Evolutionary conservation across 108 stramenopile species (phyloP).

Genomic region (Fragilaria radians): DNA sequence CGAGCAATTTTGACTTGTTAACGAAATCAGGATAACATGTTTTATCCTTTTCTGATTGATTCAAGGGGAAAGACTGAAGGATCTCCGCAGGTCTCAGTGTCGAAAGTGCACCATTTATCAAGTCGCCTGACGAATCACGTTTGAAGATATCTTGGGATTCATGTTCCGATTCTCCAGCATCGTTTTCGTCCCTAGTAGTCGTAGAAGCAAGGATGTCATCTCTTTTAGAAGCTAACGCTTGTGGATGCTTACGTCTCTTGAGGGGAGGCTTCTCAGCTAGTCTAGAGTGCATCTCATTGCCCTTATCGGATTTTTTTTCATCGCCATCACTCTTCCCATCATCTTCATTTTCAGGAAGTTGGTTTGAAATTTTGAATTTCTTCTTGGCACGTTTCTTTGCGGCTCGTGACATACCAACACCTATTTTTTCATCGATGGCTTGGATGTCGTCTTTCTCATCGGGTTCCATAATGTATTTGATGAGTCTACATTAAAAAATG

Average conservation of each 20-base stretch:
- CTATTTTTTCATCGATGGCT: too few species aligned
- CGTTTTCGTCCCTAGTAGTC: slow-evolving; percentile 5
- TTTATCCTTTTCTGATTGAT: slow-evolving; percentile 6
- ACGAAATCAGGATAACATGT: neutral
- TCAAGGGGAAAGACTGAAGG: slow-evolving; percentile 7
- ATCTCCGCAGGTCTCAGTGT: slow-evolving; percentile 27
- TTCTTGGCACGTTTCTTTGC: slow-evolving; percentile 81
- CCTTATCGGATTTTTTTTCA: slow-evolving; percentile 9
- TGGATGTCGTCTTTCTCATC: too few species aligned
- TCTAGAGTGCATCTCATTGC: slow-evolving; percentile 14
- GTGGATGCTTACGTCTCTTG: neutral
- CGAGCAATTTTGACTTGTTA: slow-evolving; percentile 4
- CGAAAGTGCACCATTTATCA: slow-evolving; percentile 2
- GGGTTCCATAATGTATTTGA: too few species aligned
- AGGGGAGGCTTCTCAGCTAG: neutral
- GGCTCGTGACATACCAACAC: slow-evolving; percentile 74
- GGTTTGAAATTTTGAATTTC: slow-evolving; percentile 48
- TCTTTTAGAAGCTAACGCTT: neutral
- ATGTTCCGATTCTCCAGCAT: slow-evolving; percentile 9
- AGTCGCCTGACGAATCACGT: slow-evolving; percentile 8
- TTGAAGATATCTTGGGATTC: slow-evolving; percentile 1
- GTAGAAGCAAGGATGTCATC: slow-evolving; percentile 4
- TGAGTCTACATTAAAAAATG: too few species aligned
- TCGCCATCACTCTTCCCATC: slow-evolving; percentile 18
- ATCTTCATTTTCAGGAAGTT: slow-evolving; percentile 10